Conservation (phyloP, 495 filamentous ascomycete genomes). For the Podospora didyma region DNA sequence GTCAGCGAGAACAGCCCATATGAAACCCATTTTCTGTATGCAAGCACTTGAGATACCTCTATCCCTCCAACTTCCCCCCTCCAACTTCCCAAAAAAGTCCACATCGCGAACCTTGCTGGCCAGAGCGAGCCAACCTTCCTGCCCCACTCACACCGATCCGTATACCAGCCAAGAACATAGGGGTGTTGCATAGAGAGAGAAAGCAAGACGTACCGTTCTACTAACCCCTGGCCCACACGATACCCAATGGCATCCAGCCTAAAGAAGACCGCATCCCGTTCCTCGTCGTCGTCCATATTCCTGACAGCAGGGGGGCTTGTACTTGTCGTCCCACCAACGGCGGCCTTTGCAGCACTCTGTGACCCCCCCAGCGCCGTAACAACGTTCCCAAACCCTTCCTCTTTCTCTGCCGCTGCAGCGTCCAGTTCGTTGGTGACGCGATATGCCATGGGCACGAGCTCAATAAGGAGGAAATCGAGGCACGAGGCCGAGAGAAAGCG, state of each 20-base stretch:
- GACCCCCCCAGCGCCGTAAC: not conserved
- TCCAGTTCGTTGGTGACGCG: slow-evolving; percentile 62
- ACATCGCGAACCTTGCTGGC: no score
- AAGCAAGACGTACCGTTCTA: slow-evolving; percentile 66
- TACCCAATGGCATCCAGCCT: slow-evolving; percentile 85
- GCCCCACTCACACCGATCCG: not conserved
- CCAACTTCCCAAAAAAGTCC: no score
- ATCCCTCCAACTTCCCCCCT: no score
- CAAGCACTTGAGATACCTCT: no score
- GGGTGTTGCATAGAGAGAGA: not conserved
- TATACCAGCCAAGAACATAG: not conserved
- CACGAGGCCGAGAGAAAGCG: slow-evolving; percentile 76
- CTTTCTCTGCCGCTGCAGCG: slow-evolving; percentile 25
- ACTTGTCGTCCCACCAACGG: not conserved
- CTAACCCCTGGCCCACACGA: slow-evolving; percentile 86
- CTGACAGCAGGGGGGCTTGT: slow-evolving; percentile 4
- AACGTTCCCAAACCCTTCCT: slow-evolving; percentile 5
- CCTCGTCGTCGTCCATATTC: slow-evolving; percentile 64
- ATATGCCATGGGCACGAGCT: slow-evolving; percentile 92
- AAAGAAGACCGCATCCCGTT: slow-evolving; percentile 76
- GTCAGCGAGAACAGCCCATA: no score
- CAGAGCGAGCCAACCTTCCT: no score
- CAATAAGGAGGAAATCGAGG: slow-evolving; percentile 91
- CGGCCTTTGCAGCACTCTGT: not conserved
- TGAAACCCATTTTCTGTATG: no score